phyloP scores from a whole-genome alignment of 331 rosid genomes.

The Telfairia occidentalis region DNA sequence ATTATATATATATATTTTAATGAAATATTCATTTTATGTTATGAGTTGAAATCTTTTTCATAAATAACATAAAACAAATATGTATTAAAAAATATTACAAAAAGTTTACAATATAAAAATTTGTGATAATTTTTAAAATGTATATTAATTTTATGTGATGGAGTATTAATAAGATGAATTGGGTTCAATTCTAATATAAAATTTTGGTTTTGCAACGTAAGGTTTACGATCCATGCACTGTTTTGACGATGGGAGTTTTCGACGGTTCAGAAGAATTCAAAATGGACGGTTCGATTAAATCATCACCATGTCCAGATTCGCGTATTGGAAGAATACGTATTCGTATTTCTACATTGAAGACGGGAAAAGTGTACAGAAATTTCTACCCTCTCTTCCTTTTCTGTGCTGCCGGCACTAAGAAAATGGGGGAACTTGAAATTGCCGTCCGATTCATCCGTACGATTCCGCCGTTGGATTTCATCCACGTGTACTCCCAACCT shows the following conservation, averaged over 20 bases:
- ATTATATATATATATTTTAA: no score
- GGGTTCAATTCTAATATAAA: not conserved
- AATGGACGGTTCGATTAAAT: conserved; percentile 12
- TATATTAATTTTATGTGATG: no score
- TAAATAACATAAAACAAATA: no score
- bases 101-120: no score
- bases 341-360: conserved; percentile 58
- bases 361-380: conserved; percentile 48
- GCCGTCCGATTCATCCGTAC: conserved; percentile 49
- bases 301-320: conserved; percentile 28
- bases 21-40: no score
- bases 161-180: no score
- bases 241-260: conserved; percentile 67
- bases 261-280: conserved; percentile 35
- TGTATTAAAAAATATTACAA: no score
- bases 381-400: conserved; percentile 48
- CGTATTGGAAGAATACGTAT: conserved; percentile 58
- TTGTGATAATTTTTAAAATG: no score
- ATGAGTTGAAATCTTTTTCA: no score
- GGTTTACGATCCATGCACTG: conserved; percentile 78
- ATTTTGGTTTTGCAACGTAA: not conserved
- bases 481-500: conserved; percentile 64
- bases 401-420: conserved; percentile 37
- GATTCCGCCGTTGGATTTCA: conserved; percentile 46
- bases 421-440: conserved; percentile 72